Evolutionary conservation across 148 eudicot species (phyloP), one percentile per base, ranked within the genome.

Genomic region (Rhododendron kiyosumense): DNA sequence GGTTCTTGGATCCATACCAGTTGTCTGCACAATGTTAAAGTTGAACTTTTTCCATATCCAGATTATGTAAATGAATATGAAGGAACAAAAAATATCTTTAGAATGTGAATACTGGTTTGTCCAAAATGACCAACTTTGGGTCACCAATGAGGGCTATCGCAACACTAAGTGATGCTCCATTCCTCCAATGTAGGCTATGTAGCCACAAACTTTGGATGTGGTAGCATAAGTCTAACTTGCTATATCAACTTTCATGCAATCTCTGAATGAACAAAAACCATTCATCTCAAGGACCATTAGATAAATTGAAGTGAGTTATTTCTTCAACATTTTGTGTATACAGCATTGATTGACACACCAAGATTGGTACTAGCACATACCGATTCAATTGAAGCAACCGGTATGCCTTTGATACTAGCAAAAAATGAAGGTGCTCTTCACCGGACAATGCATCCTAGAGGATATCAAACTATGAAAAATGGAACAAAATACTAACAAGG

Each of bases 1-100:
- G 82, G 93, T 95, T 54, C 94, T 91, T 48, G 96, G 98, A 91
- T 95, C 99, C 99, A 96, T 96, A 24, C 97, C 97, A 17, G 99
- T 94, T 26, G 99, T 96, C 98, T 95, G 89, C 75, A 41, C 43
- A 41, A 84, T 24, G 71, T 38, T 22, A 63, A 38, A 63, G 17
- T 73, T 3, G 74, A 51, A 67, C 78, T 28, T 18, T 54, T 7
- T 45, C n/a, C 28, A 11, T 61, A 52, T 3, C 57, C 18, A 52
- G 57, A 52, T 14, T 1, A 14, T 14, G 15, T 14, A 52, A 52
- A 41, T 41, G 43, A 6, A 41, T 41, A 41, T 41, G 43, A 38
- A 41, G 43, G 43, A 41, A 41, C 43, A 41, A 41, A 7, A 41
- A 46, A 46, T 46, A 46, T 1, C 12, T 46, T 46, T 46, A 46